These are phyloP conservation scores for Diospyros kaki DNA, from an alignment of 148 eudicot species.

Conservation along the genomic window DNA sequence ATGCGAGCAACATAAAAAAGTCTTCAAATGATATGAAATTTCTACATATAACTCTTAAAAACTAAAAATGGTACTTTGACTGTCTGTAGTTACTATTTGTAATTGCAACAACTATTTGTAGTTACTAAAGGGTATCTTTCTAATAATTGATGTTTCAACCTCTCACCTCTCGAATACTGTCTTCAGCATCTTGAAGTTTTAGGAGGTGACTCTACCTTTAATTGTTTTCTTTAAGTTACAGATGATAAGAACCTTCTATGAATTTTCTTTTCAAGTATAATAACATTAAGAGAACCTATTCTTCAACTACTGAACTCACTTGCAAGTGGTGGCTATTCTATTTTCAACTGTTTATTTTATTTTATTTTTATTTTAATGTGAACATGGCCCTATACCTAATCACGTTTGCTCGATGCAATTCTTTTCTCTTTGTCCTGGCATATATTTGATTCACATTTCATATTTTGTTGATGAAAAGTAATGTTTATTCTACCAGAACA, in stretches of 20 bases:
- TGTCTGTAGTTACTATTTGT: too few species aligned
- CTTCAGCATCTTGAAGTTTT: background rate
- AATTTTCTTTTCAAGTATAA: background rate
- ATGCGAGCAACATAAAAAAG: background rate
- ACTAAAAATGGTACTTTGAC: too few species aligned
- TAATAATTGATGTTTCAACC: background rate
- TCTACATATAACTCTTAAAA: background rate
- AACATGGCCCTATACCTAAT: too few species aligned
- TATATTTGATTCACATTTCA: too few species aligned
- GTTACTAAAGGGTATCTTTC: background rate
- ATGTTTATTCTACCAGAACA: constrained; percentile 27
- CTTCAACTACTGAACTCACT: background rate
- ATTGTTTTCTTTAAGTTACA: too few species aligned
- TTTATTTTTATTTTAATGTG: background rate
- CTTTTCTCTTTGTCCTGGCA: too few species aligned
- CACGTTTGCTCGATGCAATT: too few species aligned
- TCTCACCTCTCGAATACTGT: background rate
- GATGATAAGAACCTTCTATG: background rate
- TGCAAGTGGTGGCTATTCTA: background rate
- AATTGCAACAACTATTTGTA: background rate
- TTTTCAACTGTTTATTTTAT: background rate
- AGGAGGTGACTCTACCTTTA: too few species aligned
- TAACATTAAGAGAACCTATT: background rate
- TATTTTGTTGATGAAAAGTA: background rate
- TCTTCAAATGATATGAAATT: background rate